phyloP scores from a whole-genome alignment of 1,139 yeast species.

The Nadsonia commutata region DNA sequence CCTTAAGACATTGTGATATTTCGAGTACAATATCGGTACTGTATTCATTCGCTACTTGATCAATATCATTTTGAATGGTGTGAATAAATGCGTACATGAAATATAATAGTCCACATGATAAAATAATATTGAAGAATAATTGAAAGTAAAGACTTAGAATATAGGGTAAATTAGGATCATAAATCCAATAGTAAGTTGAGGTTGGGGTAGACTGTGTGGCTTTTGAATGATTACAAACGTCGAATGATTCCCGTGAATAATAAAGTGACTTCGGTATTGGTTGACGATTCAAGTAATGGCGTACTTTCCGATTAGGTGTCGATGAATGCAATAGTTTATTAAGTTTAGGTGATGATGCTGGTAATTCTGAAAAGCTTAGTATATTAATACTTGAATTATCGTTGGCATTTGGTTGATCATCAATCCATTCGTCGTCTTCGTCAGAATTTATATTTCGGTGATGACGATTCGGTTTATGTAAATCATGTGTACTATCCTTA shows the following conservation, averaged over 20 bases:
- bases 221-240: neutral
- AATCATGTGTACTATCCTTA: no score
- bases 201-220: neutral
- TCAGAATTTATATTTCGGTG: no score
- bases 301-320: neutral
- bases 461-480: no score
- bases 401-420: no score
- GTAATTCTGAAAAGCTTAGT: neutral
- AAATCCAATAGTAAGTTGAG: neutral
- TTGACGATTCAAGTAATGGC: neutral
- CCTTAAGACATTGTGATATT: slow-evolving; percentile 54
- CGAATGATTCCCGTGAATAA: no score
- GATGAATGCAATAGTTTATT: neutral
- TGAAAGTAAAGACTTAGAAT: slow-evolving; percentile 61
- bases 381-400: neutral
- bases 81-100: slow-evolving; percentile 39
- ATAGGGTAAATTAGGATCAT: slow-evolving; percentile 34
- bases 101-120: slow-evolving; percentile 41
- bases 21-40: slow-evolving; percentile 47
- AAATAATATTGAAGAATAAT: slow-evolving; percentile 44
- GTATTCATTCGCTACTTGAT: slow-evolving; percentile 49
- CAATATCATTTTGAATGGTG: slow-evolving; percentile 58
- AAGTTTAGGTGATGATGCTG: neutral
- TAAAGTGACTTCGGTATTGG: no score
- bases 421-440: no score